Percentiles rank a stretch among this genome's conserved stretches.
These are phyloP conservation scores for Onygenales sp. DNA, from an alignment of 2,329 filamentous ascomycete species.

Conservation along the genomic window DNA sequence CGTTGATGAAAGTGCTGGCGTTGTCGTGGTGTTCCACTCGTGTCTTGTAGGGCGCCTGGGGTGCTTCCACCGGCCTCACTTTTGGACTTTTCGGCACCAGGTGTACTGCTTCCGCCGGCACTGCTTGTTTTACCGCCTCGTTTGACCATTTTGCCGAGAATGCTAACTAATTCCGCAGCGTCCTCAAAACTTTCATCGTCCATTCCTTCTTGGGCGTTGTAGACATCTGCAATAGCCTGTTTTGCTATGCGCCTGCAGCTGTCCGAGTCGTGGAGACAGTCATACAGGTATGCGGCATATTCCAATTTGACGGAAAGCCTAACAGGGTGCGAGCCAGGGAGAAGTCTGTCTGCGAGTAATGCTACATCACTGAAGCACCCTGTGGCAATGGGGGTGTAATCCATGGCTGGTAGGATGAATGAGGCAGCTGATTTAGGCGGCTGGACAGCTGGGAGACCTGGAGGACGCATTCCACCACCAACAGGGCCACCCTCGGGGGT, in stretches of 20 bases:
- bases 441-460: slow-evolving; percentile 26
- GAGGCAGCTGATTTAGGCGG: slow-evolving; percentile 43
- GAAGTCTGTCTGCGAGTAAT: slow-evolving; percentile 60
- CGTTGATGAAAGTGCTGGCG: slow-evolving; percentile 8
- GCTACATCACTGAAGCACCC: slow-evolving; percentile 72
- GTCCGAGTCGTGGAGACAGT: slow-evolving; percentile 76
- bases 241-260: slow-evolving; percentile 68
- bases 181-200: slow-evolving; percentile 93
- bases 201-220: slow-evolving; percentile 83
- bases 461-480: slow-evolving; percentile 38
- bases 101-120: slow-evolving; percentile 22
- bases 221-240: slow-evolving; percentile 79
- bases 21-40: slow-evolving; percentile 5
- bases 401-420: slow-evolving; percentile 67
- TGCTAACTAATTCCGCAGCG: slow-evolving; percentile 76
- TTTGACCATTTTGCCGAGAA: slow-evolving; percentile 82
- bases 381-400: slow-evolving; percentile 77
- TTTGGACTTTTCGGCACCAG: slow-evolving; percentile 19
- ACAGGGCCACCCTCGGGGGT: slow-evolving; percentile 52
- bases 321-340: slow-evolving; percentile 83
- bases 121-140: slow-evolving; percentile 43
- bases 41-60: slow-evolving; percentile 3
- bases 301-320: slow-evolving; percentile 85
- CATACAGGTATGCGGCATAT: slow-evolving; percentile 85
- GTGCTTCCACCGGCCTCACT: slow-evolving; percentile 22